Base-by-base conservation (phyloP, 202 grass and related monocot genomes). In the Schoenoplectus tabernaemontani region DNA sequence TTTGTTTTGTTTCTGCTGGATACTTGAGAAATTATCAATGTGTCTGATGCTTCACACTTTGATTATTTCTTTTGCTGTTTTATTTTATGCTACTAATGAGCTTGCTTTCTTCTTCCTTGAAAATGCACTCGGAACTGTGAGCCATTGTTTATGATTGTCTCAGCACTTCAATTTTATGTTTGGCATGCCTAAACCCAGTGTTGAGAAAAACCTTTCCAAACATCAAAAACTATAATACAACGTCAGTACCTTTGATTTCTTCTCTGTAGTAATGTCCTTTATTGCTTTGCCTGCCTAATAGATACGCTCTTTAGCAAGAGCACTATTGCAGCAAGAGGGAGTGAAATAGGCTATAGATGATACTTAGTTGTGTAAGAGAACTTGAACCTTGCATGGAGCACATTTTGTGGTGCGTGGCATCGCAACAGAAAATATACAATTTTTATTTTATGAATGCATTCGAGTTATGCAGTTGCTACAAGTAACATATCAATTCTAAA, bases 1-100 rank as follows among this genome's bases (percentile, higher is more conserved):
- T 54, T 75, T 73, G 43, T 51, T 54, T 34, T 56, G 46, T 74
- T 54, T 74, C 70, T 75, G 70, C 46, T 56, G 28, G 70, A 75
- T 8, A 74, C 13, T 37, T 20, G 47, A 32, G 47, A 20, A 75
- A 56, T 30, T 48, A 74, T 54, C 28, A 11, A 33, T 75, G 24
- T 34, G 15, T 56, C 44, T 75, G 2, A n/a, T 75, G 16, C 70
- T 54, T n/a, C 0, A 74, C 1, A 19, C 46, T 54, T 53, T 19
- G 46, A 20, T 54, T 75, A 34, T 75, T 54, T 9, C 44, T 75
- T 56, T 75, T 50, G 24, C 19, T 9, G 7, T 17, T n/a, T 72
- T 1, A 4, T 44, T 71, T 32, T 68, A 43, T 11, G 23, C 24
- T 8, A 70, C 3, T 47, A 70, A 47, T 47, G 41, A 47, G 41